Base-by-base conservation (phyloP, 2,329 filamentous ascomycete genomes). In the Blumeria hordei region DNA sequence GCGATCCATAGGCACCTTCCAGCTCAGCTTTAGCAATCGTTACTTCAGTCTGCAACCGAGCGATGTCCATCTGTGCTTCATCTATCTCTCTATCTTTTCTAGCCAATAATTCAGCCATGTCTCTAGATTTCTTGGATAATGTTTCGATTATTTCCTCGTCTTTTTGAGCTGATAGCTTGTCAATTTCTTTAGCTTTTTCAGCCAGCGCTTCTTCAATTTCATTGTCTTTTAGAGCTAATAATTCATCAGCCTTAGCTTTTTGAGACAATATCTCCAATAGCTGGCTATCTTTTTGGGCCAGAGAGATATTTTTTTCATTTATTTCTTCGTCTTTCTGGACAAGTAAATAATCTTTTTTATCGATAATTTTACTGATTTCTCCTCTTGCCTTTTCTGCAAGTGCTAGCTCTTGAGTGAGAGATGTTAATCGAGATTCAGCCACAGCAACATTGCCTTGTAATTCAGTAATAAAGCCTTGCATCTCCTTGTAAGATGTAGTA, bases 21-120 rank as follows among this genome's bases (percentile, higher is more conserved):
- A 96, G 84, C 67, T 96, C 90, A 54, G 88, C 86, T 64, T 80
- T 78, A 32, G 85, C 87, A 60, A 96, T 82, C n/a, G 90, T 93
- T 44, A 96, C 75, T 70, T 96, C 81, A 2, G 81, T 85, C 37
- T 79, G 80, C 6, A 82, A 70, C 54, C 77, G 72, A 3, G 82
- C 78, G 53, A 83, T 72, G 62, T 83, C 77, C 55, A 74, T 71
- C 63, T 83, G 80, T 39, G 83, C 68, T 6, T 69, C 67, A n/a
- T 70, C 66, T 62, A 74, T 66, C 59, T 77, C 74, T n/a, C 66
- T 64, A 56, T 74, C 71, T 54, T 72, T 65, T 36, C 67, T 67
- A 9, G 18, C 18, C 28, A 50, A 34, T 34, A 33, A 16, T 33
- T 9, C 14, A 11, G 34, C 28, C 21, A 28, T 28, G 21, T 28